Conservation (phyloP, 73 alveolate species). For the Tetrahymena elliotti region DNA sequence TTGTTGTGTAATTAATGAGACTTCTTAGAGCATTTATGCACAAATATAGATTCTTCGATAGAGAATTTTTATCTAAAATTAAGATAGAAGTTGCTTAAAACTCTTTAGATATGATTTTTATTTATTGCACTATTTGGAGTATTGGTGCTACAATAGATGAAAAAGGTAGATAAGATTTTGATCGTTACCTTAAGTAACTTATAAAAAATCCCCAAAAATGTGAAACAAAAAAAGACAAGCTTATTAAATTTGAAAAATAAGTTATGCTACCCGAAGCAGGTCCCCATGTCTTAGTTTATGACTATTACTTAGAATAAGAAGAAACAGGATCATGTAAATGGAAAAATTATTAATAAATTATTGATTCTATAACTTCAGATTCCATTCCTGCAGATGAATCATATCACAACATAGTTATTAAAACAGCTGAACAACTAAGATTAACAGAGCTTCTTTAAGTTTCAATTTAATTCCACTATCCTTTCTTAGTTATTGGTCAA, state of each 20-base stretch:
- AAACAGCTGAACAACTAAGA: constrained; percentile 81
- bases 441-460: constrained; percentile 61
- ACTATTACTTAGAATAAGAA: constrained; percentile 62
- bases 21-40: neutral
- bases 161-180: constrained; percentile 70
- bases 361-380: constrained; percentile 56
- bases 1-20: constrained; percentile 10
- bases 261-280: constrained; percentile 64
- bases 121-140: constrained; percentile 79
- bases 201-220: constrained; percentile 51
- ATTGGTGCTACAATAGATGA: constrained; percentile 85
- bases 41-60: neutral
- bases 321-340: constrained; percentile 77
- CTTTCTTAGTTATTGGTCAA: constrained; percentile 73
- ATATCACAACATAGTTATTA: constrained; percentile 72
- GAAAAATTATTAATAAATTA: constrained; percentile 69
- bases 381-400: constrained; percentile 35
- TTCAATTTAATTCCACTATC: constrained; percentile 56
- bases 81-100: constrained; percentile 60
- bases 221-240: constrained; percentile 36
- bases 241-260: constrained; percentile 60
- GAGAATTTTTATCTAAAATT: neutral
- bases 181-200: constrained; percentile 55
- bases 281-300: constrained; percentile 45
- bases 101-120: constrained; percentile 76